These are phyloP conservation scores for Datisca glomerata DNA, from an alignment of 306 rosid species.

Conservation along the genomic window DNA sequence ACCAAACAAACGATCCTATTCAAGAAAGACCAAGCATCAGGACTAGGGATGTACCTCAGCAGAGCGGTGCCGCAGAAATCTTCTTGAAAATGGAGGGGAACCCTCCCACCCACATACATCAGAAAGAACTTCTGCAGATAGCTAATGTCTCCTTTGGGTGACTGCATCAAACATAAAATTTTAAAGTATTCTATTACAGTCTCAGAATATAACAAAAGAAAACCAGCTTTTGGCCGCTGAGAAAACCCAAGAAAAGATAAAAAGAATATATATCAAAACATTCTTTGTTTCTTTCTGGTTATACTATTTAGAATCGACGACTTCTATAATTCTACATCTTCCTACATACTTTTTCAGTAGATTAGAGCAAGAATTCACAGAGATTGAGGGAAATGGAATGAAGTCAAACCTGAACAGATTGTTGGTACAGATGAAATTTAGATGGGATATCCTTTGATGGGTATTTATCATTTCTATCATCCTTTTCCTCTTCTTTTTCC, in stretches of 20 bases:
- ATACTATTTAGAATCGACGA: too few species aligned
- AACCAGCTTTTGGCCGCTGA: too few species aligned
- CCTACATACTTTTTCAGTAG: too few species aligned
- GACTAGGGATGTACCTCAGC: conserved; percentile 41
- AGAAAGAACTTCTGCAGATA: conserved; percentile 84
- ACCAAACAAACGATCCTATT: too few species aligned
- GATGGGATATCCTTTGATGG: conserved; percentile 54
- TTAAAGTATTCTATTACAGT: too few species aligned
- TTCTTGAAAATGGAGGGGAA: conserved; percentile 83
- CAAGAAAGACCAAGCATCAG: not conserved
- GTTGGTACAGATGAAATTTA: conserved; percentile 71
- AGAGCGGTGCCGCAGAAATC: conserved; percentile 91
- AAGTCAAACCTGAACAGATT: conserved; percentile 69
- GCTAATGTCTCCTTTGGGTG: conserved; percentile 89
- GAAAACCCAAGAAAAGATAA: too few species aligned
- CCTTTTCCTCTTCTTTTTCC: conserved; percentile 6
- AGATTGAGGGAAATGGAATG: conserved; percentile 1
- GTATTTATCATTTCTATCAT: conserved; percentile 12
- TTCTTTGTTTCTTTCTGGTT: too few species aligned
- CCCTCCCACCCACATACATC: conserved; percentile 82
- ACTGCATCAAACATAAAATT: conserved; percentile 31
- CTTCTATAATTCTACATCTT: too few species aligned
- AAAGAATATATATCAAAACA: too few species aligned
- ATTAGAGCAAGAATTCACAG: too few species aligned
- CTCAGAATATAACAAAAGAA: too few species aligned